Conservation (phyloP, 2,329 filamentous ascomycete genomes). For the Raffaelea arxii region DNA sequence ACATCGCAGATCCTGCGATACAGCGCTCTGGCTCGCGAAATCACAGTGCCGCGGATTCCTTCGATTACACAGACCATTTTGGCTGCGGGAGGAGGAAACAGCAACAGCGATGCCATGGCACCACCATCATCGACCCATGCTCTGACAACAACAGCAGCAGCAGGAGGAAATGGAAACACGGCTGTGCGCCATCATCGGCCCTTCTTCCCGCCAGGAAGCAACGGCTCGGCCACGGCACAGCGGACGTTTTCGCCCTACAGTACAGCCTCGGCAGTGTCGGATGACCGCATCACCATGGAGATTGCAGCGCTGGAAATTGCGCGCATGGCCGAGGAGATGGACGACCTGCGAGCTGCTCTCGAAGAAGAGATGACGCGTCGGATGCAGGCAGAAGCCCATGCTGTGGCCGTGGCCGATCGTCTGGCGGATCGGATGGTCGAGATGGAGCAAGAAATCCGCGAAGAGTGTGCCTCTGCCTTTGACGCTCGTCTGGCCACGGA, state of each 20-base stretch:
- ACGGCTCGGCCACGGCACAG: constrained; percentile 15
- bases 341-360: constrained; percentile 60
- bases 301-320: constrained; percentile 72
- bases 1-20: constrained; percentile 95
- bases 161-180: background rate
- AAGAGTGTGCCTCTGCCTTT: constrained; percentile 83
- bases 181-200: constrained; percentile 23
- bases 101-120: constrained; percentile 8
- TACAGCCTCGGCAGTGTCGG: constrained; percentile 28
- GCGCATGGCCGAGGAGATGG: constrained; percentile 68
- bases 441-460: constrained; percentile 74
- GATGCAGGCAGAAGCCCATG: constrained; percentile 61
- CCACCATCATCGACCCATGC: constrained; percentile 15
- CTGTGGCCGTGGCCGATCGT: constrained; percentile 58
- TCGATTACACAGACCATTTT: constrained; percentile 67
- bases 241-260: constrained; percentile 30
- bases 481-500: constrained; percentile 68
- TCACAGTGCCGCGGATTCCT: constrained; percentile 82
- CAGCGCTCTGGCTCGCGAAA: constrained; percentile 82
- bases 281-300: constrained; percentile 66
- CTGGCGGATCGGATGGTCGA: constrained; percentile 57
- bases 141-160: constrained; percentile 19
- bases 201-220: constrained; percentile 28
- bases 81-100: no score
- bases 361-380: constrained; percentile 62